A percentile compares a stretch with the other conserved stretches of the same genome.
These are phyloP conservation scores for Penicillium argentinense DNA, from an alignment of 495 filamentous ascomycete genomes.

Conservation along the genomic window DNA sequence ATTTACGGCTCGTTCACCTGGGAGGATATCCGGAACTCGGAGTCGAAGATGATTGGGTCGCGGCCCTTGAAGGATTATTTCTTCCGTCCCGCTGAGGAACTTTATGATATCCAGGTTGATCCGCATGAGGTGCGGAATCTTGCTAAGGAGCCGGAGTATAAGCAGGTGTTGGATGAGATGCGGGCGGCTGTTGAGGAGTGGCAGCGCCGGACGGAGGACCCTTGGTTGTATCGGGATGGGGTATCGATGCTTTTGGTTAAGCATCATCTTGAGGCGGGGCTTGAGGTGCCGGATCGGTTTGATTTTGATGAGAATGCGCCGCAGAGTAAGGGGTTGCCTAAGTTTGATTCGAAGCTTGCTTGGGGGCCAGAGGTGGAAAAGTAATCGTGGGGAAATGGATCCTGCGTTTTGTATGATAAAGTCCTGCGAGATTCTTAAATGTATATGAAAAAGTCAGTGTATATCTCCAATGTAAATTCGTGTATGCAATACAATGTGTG, in stretches of 20 bases:
- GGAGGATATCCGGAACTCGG: conserved; percentile 42
- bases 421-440: no score
- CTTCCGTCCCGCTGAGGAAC: conserved; percentile 39
- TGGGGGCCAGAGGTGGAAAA: conserved; percentile 18
- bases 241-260: conserved; percentile 28
- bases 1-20: conserved; percentile 43
- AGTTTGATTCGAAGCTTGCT: conserved; percentile 9
- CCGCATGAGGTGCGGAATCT: conserved; percentile 40
- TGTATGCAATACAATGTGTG: no score
- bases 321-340: conserved; percentile 14
- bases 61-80: conserved; percentile 39
- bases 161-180: conserved; percentile 25
- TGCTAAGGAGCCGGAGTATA: conserved; percentile 23
- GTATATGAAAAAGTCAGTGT: no score
- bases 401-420: background rate
- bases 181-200: conserved; percentile 33
- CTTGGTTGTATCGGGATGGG: conserved; percentile 44
- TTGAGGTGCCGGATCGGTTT: conserved; percentile 40
- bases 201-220: conserved; percentile 40
- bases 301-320: conserved; percentile 37
- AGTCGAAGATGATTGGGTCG: conserved; percentile 36
- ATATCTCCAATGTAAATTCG: no score
- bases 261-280: conserved; percentile 34
- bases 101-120: conserved; percentile 42
- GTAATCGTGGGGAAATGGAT: background rate